Conservation (phyloP, 768 basidiomycete genomes). For the Phylloporus sp. region DNA sequence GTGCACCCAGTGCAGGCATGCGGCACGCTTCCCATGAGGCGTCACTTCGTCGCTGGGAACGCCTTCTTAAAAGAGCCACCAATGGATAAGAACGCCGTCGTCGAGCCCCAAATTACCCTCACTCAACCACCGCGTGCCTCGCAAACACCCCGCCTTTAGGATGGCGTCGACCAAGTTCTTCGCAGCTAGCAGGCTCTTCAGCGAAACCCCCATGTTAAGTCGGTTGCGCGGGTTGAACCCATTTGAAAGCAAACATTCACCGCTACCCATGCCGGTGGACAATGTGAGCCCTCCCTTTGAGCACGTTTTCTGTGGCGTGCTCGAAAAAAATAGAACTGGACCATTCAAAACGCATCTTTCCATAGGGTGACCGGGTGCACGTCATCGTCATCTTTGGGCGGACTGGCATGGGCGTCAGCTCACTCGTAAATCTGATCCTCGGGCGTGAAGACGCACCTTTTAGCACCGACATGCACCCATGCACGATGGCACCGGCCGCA, state of each 20-base stretch:
- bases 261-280: conserved; percentile 28
- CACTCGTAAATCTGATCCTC: conserved; percentile 30
- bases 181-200: conserved; percentile 17
- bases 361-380: conserved; percentile 29
- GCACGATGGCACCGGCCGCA: conserved; percentile 20
- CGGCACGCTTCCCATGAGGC: conserved; percentile 32
- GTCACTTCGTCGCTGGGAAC: conserved; percentile 11
- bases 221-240: conserved; percentile 25
- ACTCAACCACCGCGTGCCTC: conserved; percentile 13
- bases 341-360: not conserved
- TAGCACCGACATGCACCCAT: conserved; percentile 31
- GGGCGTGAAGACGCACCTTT: conserved; percentile 32
- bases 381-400: conserved; percentile 32
- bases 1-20: conserved; percentile 22
- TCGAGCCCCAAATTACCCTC: conserved; percentile 15
- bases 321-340: no score
- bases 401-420: conserved; percentile 32
- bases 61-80: conserved; percentile 21
- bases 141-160: conserved; percentile 1
- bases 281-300: conserved; percentile 20
- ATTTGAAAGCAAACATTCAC: conserved; percentile 19
- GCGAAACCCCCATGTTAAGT: conserved; percentile 20
- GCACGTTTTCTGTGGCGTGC: not conserved
- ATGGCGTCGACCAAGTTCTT: conserved; percentile 26
- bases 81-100: conserved; percentile 17